Conservation (phyloP, 768 basidiomycete genomes). For the Leccinum rimulosum region DNA sequence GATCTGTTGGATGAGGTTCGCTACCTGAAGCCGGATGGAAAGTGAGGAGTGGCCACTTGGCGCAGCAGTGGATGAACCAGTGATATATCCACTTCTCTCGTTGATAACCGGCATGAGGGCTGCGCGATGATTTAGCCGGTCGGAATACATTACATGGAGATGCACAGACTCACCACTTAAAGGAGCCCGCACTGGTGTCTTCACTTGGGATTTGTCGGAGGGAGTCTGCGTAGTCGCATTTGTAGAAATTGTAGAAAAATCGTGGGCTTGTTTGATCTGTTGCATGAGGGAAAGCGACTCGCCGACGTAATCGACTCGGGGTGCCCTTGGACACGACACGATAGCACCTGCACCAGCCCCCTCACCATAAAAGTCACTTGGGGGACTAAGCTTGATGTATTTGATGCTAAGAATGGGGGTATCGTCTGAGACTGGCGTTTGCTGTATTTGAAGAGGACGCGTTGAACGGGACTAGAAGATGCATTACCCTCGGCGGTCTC, state of each 20-base stretch:
- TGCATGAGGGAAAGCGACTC: constrained; percentile 78
- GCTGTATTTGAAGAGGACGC: constrained; percentile 45
- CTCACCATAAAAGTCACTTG: constrained; percentile 54
- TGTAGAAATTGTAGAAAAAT: constrained; percentile 75
- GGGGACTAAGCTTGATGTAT: constrained; percentile 74
- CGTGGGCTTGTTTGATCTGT: constrained; percentile 72
- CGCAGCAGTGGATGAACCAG: constrained; percentile 29
- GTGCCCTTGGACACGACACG: constrained; percentile 46
- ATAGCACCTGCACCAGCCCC: constrained; percentile 46
- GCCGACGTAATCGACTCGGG: constrained; percentile 69
- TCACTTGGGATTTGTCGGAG: constrained; percentile 11
- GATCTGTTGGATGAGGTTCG: constrained; percentile 81
- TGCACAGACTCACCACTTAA: constrained; percentile 15
- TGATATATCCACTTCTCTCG: constrained; percentile 23
- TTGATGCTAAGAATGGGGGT: constrained; percentile 73
- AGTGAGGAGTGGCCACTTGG: constrained; percentile 54
- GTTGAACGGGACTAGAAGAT: constrained; percentile 42
- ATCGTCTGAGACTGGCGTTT: constrained; percentile 39
- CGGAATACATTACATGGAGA: neutral
- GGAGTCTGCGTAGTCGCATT: constrained; percentile 42
- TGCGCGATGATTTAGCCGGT: constrained; percentile 13
- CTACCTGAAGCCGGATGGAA: constrained; percentile 73
- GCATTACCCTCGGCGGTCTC: constrained; percentile 44
- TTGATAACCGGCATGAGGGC: constrained; percentile 10
- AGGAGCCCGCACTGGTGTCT: neutral